Evolutionary conservation across 169 alveolate genomes (phyloP), one percentile per base, ranked within the genome.

Genomic region (Plasmodium coatneyi): DNA sequence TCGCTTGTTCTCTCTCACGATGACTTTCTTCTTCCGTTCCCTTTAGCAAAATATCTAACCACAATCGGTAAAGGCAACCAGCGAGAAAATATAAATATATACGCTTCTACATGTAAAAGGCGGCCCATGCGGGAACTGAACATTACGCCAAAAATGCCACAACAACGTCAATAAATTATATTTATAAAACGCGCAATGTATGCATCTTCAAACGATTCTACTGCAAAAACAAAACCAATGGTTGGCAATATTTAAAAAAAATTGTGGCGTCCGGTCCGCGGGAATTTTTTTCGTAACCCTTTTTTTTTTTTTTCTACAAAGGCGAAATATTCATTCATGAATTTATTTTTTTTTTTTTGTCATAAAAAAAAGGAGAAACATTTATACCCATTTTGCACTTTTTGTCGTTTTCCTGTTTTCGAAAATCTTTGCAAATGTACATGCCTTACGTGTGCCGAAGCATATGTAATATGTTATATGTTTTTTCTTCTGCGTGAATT

Each of bases 401-500:
- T 66, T 19, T n/a, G 30, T 25, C 2, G 14, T 66, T 66, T 66
- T 66, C 39, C 76, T 39, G n/a, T 66, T 66, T 66, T 66, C 41
- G 36, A 74, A 74, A 71, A 71, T 71, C 19, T 71, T 10, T 30
- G 41, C 19, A 71, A 71, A 28, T 71, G 80, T 16, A 71, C 80
- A 71, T 30, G 39, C 80, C 36, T 71, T 71, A 71, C 80, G 41
- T 30, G 41, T 71, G 41, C 80, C 36, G 2, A 10, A 71, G 30
- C 36, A 66, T 66, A 66, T 74, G 25, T 74, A 74, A 5, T 32
- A 34, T 74, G 5, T 74, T 74, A 34, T 74, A 34, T 22, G 0
- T 74, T 19, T 74, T 74, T 74, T 74, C 32, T 74, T 5, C 30
- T 74, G 82, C 60, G 60, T 66, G 76, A 19, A 25, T 66, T 66